phyloP scores from a whole-genome alignment of 257 asterid genomes.

The Euphrasia confusa region DNA sequence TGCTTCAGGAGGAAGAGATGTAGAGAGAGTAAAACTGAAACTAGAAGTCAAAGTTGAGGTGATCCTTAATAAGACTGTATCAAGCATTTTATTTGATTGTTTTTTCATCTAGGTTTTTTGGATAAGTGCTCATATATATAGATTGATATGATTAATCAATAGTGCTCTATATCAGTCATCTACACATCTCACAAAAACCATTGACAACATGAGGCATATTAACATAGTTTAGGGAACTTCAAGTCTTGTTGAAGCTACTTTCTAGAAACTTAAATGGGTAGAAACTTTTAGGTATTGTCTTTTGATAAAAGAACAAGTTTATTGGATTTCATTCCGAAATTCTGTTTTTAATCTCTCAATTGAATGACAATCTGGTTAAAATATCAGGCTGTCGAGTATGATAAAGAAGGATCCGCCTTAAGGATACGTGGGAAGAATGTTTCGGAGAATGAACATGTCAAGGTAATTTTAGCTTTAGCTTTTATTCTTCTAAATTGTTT shows the following conservation, averaged over 20 bases:
- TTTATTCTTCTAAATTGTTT: slow-evolving; percentile 15
- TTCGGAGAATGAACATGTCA: slow-evolving; percentile 87
- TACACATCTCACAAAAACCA: neutral
- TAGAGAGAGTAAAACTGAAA: slow-evolving; percentile 80
- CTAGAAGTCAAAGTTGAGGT: slow-evolving; percentile 81
- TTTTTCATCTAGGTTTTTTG: neutral
- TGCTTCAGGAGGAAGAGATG: slow-evolving; percentile 85
- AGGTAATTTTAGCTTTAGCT: slow-evolving; percentile 42
- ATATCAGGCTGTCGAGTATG: slow-evolving; percentile 71
- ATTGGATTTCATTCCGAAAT: neutral
- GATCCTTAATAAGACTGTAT: neutral
- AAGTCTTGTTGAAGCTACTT: neutral
- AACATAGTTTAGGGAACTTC: neutral
- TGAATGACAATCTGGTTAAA: slow-evolving; percentile 14
- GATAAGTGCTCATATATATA: neutral
- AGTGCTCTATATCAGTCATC: neutral
- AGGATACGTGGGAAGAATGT: slow-evolving; percentile 93
- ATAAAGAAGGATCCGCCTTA: slow-evolving; percentile 86
- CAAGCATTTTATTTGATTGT: neutral
- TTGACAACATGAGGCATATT: neutral
- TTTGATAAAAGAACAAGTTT: neutral
- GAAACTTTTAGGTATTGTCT: neutral
- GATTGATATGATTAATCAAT: neutral
- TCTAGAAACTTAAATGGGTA: neutral
- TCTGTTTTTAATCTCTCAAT: slow-evolving; percentile 3